phyloP scores from a whole-genome alignment of 768 basidiomycete species.

The Neoboletus magnificus region DNA sequence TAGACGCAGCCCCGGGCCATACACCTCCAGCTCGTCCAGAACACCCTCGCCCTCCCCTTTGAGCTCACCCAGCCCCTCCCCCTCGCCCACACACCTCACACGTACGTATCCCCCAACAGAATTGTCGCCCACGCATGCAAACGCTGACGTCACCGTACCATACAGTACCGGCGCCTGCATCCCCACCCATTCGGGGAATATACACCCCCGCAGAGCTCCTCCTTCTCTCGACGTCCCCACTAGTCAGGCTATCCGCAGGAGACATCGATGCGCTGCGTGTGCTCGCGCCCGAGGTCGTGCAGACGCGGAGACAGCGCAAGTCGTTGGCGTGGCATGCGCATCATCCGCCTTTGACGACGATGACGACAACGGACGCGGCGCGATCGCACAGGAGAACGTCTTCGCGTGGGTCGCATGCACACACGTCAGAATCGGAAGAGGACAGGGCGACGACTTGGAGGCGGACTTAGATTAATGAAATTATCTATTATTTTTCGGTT shows the following conservation, averaged over 20 bases:
- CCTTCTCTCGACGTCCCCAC: constrained; percentile 20
- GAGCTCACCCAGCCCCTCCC: constrained; percentile 4
- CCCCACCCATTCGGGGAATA: constrained; percentile 7
- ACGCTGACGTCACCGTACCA: not conserved
- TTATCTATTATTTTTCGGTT: not conserved
- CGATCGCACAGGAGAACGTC: not conserved
- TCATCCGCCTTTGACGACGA: not conserved
- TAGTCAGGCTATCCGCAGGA: constrained; percentile 7
- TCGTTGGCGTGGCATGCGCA: constrained; percentile 21
- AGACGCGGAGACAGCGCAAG: constrained; percentile 26
- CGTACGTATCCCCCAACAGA: not conserved
- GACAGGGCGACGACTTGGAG: constrained; percentile 17
- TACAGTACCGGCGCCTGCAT: too few relatives aligned
- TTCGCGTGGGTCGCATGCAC: constrained; percentile 10
- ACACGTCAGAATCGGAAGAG: constrained; percentile 17
- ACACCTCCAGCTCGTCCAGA: constrained; percentile 13
- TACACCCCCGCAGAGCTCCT: constrained; percentile 29
- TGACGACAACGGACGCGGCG: too few relatives aligned
- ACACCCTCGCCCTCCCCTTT: constrained; percentile 12
- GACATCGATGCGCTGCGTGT: constrained; percentile 11
- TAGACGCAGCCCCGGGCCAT: constrained; percentile 22
- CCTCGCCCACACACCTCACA: not conserved
- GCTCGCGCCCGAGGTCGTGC: constrained; percentile 27
- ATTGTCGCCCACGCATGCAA: too few relatives aligned
- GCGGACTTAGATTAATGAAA: not conserved